Evolutionary conservation across 257 asterid genomes (phyloP).

Genomic region (Solanum sitiens): DNA sequence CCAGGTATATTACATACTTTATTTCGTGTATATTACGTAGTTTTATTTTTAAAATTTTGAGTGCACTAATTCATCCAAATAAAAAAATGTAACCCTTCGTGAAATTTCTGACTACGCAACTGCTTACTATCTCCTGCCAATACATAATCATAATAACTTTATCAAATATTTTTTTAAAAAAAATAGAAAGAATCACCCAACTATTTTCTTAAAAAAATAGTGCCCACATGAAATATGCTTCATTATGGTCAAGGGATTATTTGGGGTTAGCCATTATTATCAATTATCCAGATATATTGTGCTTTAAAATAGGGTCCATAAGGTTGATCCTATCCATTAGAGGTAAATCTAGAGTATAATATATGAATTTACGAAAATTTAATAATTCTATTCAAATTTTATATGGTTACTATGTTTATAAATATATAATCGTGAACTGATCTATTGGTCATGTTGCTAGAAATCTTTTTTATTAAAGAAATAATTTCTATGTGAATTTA

Average conservation of each 20-base stretch:
- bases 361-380: not conserved
- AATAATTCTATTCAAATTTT: not conserved
- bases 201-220: not conserved
- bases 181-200: not conserved
- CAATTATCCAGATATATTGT: not conserved
- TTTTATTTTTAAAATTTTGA: too few relatives aligned
- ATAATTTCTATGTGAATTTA: too few relatives aligned
- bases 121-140: not conserved
- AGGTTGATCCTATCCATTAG: not conserved
- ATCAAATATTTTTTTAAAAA: not conserved
- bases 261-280: not conserved
- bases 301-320: not conserved
- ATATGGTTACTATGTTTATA: not conserved
- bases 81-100: too few relatives aligned
- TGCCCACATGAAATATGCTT: not conserved
- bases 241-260: not conserved
- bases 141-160: not conserved
- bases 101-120: too few relatives aligned
- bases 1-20: too few relatives aligned
- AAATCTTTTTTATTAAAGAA: too few relatives aligned
- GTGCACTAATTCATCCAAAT: too few relatives aligned
- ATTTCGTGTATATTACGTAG: too few relatives aligned
- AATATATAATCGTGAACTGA: too few relatives aligned
- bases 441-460: not conserved
- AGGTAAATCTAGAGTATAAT: not conserved